Evolutionary conservation across 2,329 filamentous ascomycete genomes (phyloP).

Genomic region (Aspergillus vadensis): DNA sequence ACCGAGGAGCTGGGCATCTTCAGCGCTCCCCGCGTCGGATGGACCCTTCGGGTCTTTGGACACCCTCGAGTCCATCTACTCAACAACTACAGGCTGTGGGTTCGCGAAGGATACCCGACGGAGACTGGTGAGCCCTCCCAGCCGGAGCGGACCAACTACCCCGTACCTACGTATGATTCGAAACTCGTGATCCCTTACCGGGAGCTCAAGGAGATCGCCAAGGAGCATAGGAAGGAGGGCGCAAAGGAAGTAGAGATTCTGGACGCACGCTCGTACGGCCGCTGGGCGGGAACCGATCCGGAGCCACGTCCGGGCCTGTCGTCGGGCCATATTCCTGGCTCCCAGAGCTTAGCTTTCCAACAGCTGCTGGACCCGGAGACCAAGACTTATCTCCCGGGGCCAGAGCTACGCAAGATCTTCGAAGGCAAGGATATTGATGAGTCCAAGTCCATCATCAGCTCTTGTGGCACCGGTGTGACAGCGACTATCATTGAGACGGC

Average conservation of each 20-base stretch:
- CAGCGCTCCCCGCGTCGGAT: slow-evolving; percentile 87
- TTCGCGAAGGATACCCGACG: slow-evolving; percentile 76
- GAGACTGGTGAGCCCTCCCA: slow-evolving; percentile 65
- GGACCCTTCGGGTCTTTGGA: slow-evolving; percentile 89
- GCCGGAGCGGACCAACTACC: slow-evolving; percentile 48
- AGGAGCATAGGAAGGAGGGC: slow-evolving; percentile 78
- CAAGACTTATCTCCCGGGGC: slow-evolving; percentile 73
- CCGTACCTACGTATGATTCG: slow-evolving; percentile 59
- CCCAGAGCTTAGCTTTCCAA: slow-evolving; percentile 77
- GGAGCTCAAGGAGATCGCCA: slow-evolving; percentile 74
- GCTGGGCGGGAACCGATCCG: slow-evolving; percentile 79
- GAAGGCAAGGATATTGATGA: slow-evolving; percentile 77
- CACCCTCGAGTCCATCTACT: slow-evolving; percentile 85
- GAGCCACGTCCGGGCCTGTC: slow-evolving; percentile 85
- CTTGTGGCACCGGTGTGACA: slow-evolving; percentile 91
- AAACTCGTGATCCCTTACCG: slow-evolving; percentile 77
- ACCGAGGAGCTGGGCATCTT: slow-evolving; percentile 89
- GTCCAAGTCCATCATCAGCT: slow-evolving; percentile 77
- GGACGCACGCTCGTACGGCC: slow-evolving; percentile 77
- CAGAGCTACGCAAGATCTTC: slow-evolving; percentile 75
- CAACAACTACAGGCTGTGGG: slow-evolving; percentile 96
- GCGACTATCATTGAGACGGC: slow-evolving; percentile 89
- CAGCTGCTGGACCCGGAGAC: slow-evolving; percentile 79
- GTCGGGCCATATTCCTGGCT: slow-evolving; percentile 89
- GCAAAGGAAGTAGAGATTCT: slow-evolving; percentile 82